Conservation (phyloP, 1,284 basidiomycete species). For the Pseudozyma sp. region DNA sequence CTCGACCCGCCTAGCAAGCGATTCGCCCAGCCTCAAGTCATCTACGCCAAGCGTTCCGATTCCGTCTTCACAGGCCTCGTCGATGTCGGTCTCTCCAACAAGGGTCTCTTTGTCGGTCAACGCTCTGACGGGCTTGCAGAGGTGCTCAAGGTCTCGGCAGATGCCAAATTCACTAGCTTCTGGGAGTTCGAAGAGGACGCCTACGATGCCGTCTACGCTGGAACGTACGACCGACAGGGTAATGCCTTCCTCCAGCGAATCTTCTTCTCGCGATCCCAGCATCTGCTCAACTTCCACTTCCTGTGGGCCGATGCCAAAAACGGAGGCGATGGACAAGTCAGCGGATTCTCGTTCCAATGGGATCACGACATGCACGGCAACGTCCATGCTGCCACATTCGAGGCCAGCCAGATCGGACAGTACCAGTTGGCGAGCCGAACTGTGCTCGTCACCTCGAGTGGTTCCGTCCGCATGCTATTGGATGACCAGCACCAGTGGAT, state of each 20-base stretch:
- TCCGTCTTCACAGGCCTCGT: constrained; percentile 39
- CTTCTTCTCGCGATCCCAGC: constrained; percentile 71
- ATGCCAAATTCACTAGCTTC: constrained; percentile 46
- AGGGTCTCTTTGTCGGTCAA: constrained; percentile 55
- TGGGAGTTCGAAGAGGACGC: constrained; percentile 67
- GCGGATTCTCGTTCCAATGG: constrained; percentile 79
- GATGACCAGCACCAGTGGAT: constrained; percentile 78
- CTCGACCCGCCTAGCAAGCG: constrained; percentile 47
- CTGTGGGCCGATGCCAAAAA: constrained; percentile 73
- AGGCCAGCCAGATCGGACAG: constrained; percentile 72
- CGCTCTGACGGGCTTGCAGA: constrained; percentile 56
- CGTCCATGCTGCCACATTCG: constrained; percentile 72
- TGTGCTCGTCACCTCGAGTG: constrained; percentile 80
- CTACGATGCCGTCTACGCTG: constrained; percentile 69
- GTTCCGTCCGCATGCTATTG: constrained; percentile 82
- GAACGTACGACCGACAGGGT: constrained; percentile 75
- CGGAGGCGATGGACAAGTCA: constrained; percentile 74
- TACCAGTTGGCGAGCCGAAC: constrained; percentile 72
- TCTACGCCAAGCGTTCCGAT: constrained; percentile 47
- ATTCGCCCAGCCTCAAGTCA: constrained; percentile 46
- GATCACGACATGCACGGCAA: constrained; percentile 79
- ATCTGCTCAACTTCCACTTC: constrained; percentile 72
- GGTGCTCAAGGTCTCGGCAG: constrained; percentile 51
- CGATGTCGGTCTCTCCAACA: constrained; percentile 59
- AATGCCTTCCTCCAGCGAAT: constrained; percentile 77